Evolutionary conservation across 176 grass and related monocot species (phyloP), one percentile per base, ranked within the genome.

Genomic region (Thalia dealbata): DNA sequence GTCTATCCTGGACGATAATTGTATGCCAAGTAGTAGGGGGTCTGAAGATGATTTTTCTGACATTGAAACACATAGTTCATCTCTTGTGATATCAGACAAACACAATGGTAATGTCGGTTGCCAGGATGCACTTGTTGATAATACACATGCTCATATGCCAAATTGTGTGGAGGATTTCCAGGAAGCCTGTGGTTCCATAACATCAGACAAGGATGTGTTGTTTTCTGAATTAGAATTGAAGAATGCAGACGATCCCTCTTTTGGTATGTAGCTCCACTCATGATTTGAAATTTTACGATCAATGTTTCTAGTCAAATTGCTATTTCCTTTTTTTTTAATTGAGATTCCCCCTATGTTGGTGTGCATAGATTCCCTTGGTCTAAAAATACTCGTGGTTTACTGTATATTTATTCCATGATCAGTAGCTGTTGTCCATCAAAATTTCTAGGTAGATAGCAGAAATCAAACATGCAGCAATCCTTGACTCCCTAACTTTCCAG

Each of bases 151-250:
- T 64, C 81, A 74, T 50, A 52, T 46, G 50, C 80, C 67, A 81
- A 60, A 55, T 69, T 75, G 81, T 42, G 72, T 50, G 73, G 70
- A 77, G 11, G 70, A 77, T 70, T 80, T 80, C 41, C 74, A 88
- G 82, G 82, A 88, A 84, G 79, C 51, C 80, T 86, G 75, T 75
- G 66, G 78, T 44, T 87, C 75, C 51, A 77, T 68, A 58, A 82
- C 78, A 43, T 87, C 79, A 1, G 81, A 89, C 76, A 86, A 91
- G 32, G 79, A 89, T 54, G 44, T 71, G 24, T 74, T 84, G n/a
- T 29, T 79, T 78, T 83, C 88, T 84, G 76, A 73, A 62, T 61
- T 27, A 63, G 79, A 89, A 75, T 71, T 50, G 70, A 80, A 78
- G 66, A 79, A 66, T 79, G 72, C 73, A 28, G 60, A 86, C 75